Evolutionary conservation across 2,329 filamentous ascomycete genomes (phyloP).

Genomic region (Furcasterigmium sp.): DNA sequence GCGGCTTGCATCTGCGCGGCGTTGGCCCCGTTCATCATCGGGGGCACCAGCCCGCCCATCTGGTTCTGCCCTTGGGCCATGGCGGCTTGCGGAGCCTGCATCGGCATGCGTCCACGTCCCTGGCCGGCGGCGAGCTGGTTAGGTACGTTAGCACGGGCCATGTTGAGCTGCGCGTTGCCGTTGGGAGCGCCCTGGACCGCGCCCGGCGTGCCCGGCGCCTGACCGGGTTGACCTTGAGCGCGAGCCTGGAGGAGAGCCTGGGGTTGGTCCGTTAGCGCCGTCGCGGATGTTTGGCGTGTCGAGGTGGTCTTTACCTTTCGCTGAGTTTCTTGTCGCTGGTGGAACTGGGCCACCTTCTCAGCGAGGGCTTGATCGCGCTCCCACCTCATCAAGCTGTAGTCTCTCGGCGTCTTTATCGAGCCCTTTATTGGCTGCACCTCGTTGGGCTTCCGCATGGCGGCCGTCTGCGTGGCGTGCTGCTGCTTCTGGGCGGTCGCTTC

Average conservation of each 20-base stretch:
- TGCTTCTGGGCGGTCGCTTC: conserved; percentile 84
- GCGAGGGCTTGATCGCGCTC: conserved; percentile 72
- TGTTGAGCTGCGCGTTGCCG: conserved; percentile 18
- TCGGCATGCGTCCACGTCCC: conserved; percentile 44
- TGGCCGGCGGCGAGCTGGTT: conserved; percentile 42
- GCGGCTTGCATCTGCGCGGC: conserved; percentile 65
- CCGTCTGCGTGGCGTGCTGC: conserved; percentile 71
- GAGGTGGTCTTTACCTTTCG: conserved; percentile 43
- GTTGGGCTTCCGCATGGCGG: conserved; percentile 75
- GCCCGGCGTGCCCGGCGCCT: conserved; percentile 35
- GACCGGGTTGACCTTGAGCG: conserved; percentile 37
- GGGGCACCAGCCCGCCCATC: conserved; percentile 46
- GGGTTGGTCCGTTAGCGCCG: conserved; percentile 2
- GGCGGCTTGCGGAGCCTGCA: conserved; percentile 47
- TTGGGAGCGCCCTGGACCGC: conserved; percentile 19
- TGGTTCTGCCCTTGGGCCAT: conserved; percentile 41
- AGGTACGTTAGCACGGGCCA: conserved; percentile 34
- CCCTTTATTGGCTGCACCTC: conserved; percentile 50
- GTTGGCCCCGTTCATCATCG: conserved; percentile 58
- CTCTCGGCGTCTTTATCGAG: conserved; percentile 67
- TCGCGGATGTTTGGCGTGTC: too few relatives aligned
- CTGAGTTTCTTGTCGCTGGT: conserved; percentile 55
- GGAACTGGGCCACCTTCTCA: conserved; percentile 52
- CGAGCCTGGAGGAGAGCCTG: conserved; percentile 32
- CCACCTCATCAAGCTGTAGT: conserved; percentile 85